Percentiles rank a stretch among this genome's conserved stretches.
phyloP scores from a whole-genome alignment of 2,329 filamentous ascomycete species.

The Coniochaeta sp. region DNA sequence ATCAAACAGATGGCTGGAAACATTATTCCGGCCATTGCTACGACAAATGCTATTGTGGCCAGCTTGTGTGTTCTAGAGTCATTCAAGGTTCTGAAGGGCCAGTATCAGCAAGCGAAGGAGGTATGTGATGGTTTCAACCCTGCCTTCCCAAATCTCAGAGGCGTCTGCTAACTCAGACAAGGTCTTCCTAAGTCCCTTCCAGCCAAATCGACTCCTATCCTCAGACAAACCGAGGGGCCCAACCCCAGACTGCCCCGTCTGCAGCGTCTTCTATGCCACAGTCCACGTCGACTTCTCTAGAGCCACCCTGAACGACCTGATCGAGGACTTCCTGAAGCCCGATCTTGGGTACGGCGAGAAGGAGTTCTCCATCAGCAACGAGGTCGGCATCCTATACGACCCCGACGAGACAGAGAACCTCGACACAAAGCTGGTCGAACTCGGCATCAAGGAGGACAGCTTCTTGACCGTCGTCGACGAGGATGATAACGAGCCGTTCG shows the following conservation, averaged over 20 bases:
- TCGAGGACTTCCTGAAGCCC: conserved; percentile 63
- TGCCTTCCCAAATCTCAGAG: background rate
- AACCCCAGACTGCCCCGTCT: conserved; percentile 78
- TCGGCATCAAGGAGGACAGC: conserved; percentile 65
- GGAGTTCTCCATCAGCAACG: conserved; percentile 72
- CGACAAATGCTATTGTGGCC: conserved; percentile 94
- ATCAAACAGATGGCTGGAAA: conserved; percentile 99
- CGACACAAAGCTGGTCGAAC: conserved; percentile 67
- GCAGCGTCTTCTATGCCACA: conserved; percentile 63
- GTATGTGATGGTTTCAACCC: conserved; percentile 28
- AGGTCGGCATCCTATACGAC: conserved; percentile 77
- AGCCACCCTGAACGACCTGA: conserved; percentile 72
- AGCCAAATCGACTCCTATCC: conserved; percentile 47
- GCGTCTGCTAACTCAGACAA: conserved; percentile 21
- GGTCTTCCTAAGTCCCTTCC: conserved; percentile 73
- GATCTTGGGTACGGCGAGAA: conserved; percentile 70
- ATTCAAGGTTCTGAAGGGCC: conserved; percentile 77
- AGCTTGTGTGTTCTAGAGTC: conserved; percentile 87
- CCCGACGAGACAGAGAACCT: conserved; percentile 84
- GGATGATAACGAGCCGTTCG: conserved; percentile 64
- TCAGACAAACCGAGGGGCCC: conserved; percentile 54
- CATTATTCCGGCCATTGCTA: conserved; percentile 97
- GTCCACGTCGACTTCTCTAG: conserved; percentile 61
- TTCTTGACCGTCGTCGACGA: conserved; percentile 84
- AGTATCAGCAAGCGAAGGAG: conserved; percentile 68